Percentiles rank a stretch among this genome's conserved stretches.
Conservation (phyloP, 768 basidiomycete genomes). For the Pisolithus orientalis region DNA sequence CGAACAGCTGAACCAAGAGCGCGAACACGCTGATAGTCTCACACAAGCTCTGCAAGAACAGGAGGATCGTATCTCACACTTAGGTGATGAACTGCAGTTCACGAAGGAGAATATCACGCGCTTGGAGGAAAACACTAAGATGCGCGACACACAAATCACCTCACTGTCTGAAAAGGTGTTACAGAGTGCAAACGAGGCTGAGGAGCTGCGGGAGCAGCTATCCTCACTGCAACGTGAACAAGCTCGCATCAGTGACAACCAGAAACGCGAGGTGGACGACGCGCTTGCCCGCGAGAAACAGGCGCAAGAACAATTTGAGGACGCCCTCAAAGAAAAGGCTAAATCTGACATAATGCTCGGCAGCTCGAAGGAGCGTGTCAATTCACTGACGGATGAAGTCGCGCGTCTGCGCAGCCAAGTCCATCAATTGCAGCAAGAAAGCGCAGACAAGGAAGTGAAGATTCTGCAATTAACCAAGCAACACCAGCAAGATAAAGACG, state of each 20-base stretch:
- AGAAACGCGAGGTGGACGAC: slow-evolving; percentile 29
- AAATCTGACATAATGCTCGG: slow-evolving; percentile 48
- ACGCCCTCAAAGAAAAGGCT: slow-evolving; percentile 46
- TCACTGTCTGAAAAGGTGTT: slow-evolving; percentile 41
- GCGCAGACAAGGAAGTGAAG: slow-evolving; percentile 79
- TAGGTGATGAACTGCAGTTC: slow-evolving; percentile 52
- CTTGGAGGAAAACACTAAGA: slow-evolving; percentile 50
- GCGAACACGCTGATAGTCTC: slow-evolving; percentile 45
- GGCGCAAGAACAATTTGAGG: slow-evolving; percentile 35
- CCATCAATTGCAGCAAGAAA: slow-evolving; percentile 70
- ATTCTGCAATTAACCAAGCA: slow-evolving; percentile 68
- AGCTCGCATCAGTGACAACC: slow-evolving; percentile 42
- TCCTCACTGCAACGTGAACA: slow-evolving; percentile 51
- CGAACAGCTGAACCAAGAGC: slow-evolving; percentile 46
- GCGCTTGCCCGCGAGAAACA: slow-evolving; percentile 5
- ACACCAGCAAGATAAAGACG: slow-evolving; percentile 63
- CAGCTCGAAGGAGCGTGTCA: slow-evolving; percentile 44
- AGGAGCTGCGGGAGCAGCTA: slow-evolving; percentile 50
- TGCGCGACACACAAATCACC: slow-evolving; percentile 51
- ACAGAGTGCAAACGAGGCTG: slow-evolving; percentile 45
- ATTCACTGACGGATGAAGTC: slow-evolving; percentile 48
- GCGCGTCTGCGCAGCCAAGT: slow-evolving; percentile 56
- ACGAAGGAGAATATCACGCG: slow-evolving; percentile 48
- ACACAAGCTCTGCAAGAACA: slow-evolving; percentile 45
- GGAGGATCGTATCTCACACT: slow-evolving; percentile 43